phyloP scores from a whole-genome alignment of 2,329 filamentous ascomycete genomes.

The Mariannaea elegans region DNA sequence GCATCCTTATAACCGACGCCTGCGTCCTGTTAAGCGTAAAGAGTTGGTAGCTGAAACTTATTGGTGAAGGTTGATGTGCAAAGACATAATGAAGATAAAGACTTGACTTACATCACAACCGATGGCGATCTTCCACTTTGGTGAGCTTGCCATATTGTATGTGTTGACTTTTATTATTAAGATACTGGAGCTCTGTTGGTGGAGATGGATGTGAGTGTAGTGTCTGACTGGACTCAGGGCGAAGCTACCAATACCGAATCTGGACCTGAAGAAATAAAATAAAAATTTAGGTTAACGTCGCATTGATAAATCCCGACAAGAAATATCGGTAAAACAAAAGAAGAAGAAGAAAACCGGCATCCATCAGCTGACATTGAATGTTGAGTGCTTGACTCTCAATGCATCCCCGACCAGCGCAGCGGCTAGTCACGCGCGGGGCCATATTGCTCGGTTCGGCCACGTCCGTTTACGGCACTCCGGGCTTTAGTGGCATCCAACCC shows the following conservation, averaged over 20 bases:
- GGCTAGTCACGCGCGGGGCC: conserved; percentile 8
- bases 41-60: background rate
- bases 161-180: conserved; percentile 7
- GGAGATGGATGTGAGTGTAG: background rate
- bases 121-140: conserved; percentile 62
- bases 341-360: background rate
- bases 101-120: conserved; percentile 60
- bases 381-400: background rate
- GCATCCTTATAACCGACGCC: conserved; percentile 81
- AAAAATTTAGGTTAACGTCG: background rate
- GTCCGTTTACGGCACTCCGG: conserved; percentile 23
- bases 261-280: background rate
- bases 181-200: background rate
- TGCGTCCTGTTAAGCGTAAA: conserved; percentile 62
- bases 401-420: background rate
- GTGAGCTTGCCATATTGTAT: conserved; percentile 48
- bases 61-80: background rate
- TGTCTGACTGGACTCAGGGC: background rate
- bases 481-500: conserved; percentile 16
- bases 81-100: background rate
- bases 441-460: conserved; percentile 17
- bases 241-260: background rate
- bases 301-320: background rate
- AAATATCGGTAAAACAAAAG: conserved; percentile 7
- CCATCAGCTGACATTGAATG: background rate